Percentiles rank a stretch among this genome's conserved stretches.
Evolutionary conservation across 2,329 filamentous ascomycete genomes (phyloP).

Genomic region (Arthrocladium fulminans): DNA sequence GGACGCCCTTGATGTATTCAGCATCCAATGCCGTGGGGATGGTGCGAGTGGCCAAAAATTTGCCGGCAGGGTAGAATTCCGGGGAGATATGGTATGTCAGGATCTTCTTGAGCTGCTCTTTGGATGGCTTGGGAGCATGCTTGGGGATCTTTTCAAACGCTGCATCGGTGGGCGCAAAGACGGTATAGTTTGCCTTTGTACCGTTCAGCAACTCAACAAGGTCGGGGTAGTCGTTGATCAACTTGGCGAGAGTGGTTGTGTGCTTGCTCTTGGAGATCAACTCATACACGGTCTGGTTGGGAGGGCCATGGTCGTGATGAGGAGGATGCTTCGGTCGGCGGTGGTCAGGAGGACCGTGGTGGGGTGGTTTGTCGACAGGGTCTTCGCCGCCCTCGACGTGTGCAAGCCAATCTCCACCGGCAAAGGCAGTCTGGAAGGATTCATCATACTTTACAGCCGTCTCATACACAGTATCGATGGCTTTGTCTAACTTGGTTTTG

Average conservation of each 20-base stretch:
- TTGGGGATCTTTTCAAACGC: constrained; percentile 62
- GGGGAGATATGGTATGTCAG: constrained; percentile 67
- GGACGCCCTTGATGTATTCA: constrained; percentile 46
- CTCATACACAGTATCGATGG: constrained; percentile 34
- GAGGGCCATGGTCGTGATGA: constrained; percentile 34
- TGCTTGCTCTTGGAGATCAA: constrained; percentile 66
- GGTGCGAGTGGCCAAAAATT: constrained; percentile 62
- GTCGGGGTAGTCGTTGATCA: constrained; percentile 64
- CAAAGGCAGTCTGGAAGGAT: constrained; percentile 37
- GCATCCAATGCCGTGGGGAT: constrained; percentile 60
- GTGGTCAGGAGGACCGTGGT: constrained; percentile 19
- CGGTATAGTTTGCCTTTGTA: constrained; percentile 64
- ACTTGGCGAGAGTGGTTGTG: constrained; percentile 65
- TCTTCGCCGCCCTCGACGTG: constrained; percentile 17
- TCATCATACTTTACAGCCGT: constrained; percentile 31
- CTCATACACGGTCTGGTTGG: constrained; percentile 69
- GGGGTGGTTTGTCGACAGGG: constrained; percentile 9
- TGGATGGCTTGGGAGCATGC: constrained; percentile 52
- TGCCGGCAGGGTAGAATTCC: constrained; percentile 56
- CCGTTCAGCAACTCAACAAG: constrained; percentile 66
- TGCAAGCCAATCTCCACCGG: constrained; percentile 41
- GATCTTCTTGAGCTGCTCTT: constrained; percentile 60
- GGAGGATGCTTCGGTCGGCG: constrained; percentile 28
- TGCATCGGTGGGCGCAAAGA: constrained; percentile 69
- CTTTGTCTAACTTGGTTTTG: constrained; percentile 37